A percentile compares a stretch with the other conserved stretches of the same genome.
Conservation (phyloP, 2,329 filamentous ascomycete genomes). For the Hypoxylon sp. region DNA sequence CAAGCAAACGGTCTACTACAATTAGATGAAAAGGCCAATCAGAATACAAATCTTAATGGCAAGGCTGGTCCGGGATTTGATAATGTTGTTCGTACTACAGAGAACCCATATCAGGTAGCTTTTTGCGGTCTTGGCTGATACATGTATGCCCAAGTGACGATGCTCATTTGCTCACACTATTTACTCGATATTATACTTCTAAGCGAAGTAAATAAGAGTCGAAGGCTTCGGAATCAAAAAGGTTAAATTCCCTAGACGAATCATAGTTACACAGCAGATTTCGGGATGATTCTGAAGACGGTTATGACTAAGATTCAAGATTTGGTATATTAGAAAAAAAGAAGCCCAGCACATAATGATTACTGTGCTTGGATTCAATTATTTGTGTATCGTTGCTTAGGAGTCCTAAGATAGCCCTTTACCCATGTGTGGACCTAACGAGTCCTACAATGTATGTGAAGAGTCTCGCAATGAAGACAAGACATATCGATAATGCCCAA, state of each 20-base stretch:
- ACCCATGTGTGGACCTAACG: background rate
- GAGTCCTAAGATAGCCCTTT: background rate
- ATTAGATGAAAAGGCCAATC: constrained; percentile 22
- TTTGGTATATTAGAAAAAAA: background rate
- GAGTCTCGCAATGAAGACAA: constrained; percentile 11
- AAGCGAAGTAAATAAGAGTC: too few species aligned
- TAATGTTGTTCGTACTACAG: constrained; percentile 33
- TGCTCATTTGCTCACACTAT: background rate
- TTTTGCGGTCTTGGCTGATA: constrained; percentile 8
- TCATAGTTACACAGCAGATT: background rate
- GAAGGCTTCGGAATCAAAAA: background rate
- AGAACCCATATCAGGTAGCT: constrained; percentile 13
- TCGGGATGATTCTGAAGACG: background rate
- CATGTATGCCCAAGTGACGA: constrained; percentile 4
- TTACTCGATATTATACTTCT: constrained; percentile 6
- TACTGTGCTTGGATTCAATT: constrained; percentile 1
- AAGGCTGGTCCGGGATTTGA: constrained; percentile 23
- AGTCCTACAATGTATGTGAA: constrained; percentile 11
- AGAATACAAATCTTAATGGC: constrained; percentile 5
- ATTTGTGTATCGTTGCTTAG: constrained; percentile 5
- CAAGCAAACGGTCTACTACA: constrained; percentile 15
- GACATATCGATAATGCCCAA: constrained; percentile 4
- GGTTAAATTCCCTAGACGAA: background rate
- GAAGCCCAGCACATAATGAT: background rate
- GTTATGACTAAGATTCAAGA: background rate